Conservation (phyloP, 768 basidiomycete genomes). For the Baorangia bicolor region DNA sequence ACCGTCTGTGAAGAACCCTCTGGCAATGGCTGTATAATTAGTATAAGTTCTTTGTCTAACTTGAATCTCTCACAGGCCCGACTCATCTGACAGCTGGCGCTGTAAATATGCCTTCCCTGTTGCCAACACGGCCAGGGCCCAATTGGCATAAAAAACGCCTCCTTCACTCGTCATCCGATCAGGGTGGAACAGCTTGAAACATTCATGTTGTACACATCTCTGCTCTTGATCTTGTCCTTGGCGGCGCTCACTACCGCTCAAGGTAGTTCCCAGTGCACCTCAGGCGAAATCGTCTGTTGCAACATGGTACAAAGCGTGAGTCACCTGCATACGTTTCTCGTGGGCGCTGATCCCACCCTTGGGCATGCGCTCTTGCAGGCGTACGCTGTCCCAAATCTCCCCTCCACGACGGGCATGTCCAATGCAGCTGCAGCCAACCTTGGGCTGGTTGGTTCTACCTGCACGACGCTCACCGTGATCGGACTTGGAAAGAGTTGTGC, state of each 20-base stretch:
- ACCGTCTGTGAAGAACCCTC: no score
- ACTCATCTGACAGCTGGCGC: no score
- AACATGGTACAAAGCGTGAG: constrained; percentile 8
- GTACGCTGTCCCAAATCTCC: background rate
- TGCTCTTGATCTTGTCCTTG: constrained; percentile 8
- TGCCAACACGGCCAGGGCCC: no score
- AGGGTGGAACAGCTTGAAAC: background rate
- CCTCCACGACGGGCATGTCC: constrained; percentile 6
- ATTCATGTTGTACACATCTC: background rate
- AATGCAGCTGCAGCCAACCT: constrained; percentile 5
- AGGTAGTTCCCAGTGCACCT: constrained; percentile 4
- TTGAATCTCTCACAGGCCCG: no score
- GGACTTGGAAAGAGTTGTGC: constrained; percentile 7
- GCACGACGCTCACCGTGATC: constrained; percentile 12
- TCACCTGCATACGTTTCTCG: background rate
- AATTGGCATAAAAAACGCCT: background rate
- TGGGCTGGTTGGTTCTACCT: constrained; percentile 14
- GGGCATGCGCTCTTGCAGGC: background rate
- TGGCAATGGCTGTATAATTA: no score
- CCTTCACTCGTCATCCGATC: background rate
- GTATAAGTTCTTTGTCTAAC: no score
- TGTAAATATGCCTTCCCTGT: no score
- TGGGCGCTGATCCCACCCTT: background rate
- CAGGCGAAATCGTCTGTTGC: constrained; percentile 15
- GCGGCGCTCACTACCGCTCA: constrained; percentile 2